A percentile compares a stretch with the other conserved stretches of the same genome.
Conservation (phyloP, 2,329 filamentous ascomycete genomes). For the Cercospora sp. region DNA sequence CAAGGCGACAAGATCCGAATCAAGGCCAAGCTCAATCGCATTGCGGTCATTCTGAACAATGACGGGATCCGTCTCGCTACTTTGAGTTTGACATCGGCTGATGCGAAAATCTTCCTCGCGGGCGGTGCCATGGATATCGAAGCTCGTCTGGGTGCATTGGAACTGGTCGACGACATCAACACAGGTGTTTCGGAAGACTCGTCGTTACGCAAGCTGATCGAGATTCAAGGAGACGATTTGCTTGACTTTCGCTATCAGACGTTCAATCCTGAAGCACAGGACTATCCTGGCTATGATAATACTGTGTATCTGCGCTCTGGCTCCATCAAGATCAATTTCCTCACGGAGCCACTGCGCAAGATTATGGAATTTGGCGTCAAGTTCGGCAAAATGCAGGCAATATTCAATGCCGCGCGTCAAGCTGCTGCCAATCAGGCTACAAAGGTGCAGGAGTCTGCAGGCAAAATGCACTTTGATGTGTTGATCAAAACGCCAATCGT, state of each 20-base stretch:
- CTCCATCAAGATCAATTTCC: conserved; percentile 94
- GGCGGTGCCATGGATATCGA: conserved; percentile 85
- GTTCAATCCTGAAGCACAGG: conserved; percentile 72
- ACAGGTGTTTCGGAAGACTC: conserved; percentile 81
- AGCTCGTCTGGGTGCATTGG: conserved; percentile 82
- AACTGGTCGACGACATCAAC: conserved; percentile 89
- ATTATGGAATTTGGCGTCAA: conserved; percentile 98
- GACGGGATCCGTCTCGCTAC: conserved; percentile 94
- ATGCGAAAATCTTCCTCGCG: conserved; percentile 84
- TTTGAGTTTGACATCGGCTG: conserved; percentile 85
- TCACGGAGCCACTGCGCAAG: conserved; percentile 96
- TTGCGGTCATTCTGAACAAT: conserved; percentile 92
- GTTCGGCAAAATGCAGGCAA: conserved; percentile 98
- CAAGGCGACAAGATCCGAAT: conserved; percentile 77
- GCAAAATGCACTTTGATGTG: conserved; percentile 90
- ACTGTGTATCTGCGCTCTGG: conserved; percentile 87
- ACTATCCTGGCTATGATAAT: conserved; percentile 92
- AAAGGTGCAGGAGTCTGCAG: conserved; percentile 86
- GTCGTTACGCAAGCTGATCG: conserved; percentile 79
- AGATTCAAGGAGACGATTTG: conserved; percentile 91
- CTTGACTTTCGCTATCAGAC: conserved; percentile 98
- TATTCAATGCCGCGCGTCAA: conserved; percentile 95
- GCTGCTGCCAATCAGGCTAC: conserved; percentile 91
- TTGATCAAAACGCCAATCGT: conserved; percentile 93
- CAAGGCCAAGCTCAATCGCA: conserved; percentile 89